Evolutionary conservation across 805 yeast genomes (phyloP).

Genomic region (Brettanomyces anomalus): DNA sequence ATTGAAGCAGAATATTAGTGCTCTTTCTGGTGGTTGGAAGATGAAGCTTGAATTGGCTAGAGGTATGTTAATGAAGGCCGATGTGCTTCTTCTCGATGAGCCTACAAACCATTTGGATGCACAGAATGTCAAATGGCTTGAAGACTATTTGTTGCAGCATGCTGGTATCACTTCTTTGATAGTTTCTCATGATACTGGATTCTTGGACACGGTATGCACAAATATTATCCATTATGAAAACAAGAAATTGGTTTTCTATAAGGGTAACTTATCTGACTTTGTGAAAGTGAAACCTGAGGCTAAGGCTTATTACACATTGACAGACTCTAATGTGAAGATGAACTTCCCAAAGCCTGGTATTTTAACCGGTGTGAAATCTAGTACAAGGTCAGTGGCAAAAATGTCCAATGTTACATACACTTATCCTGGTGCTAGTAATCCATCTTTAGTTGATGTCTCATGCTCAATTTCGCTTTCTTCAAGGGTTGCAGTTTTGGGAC

Average conservation of each 20-base stretch:
- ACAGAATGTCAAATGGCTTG: slow-evolving; percentile 85
- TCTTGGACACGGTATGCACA: slow-evolving; percentile 91
- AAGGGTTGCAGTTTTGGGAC: slow-evolving; percentile 93
- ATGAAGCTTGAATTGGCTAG: slow-evolving; percentile 98
- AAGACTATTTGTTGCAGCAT: slow-evolving; percentile 76
- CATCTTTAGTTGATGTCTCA: slow-evolving; percentile 70
- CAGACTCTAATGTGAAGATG: slow-evolving; percentile 91
- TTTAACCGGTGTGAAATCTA: slow-evolving; percentile 92
- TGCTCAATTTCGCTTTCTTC: slow-evolving; percentile 93
- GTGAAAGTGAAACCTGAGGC: slow-evolving; percentile 94
- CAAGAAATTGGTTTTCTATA: slow-evolving; percentile 89
- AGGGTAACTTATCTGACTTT: slow-evolving; percentile 89
- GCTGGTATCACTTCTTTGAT: slow-evolving; percentile 87
- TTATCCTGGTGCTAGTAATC: slow-evolving; percentile 84
- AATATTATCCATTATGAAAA: slow-evolving; percentile 95
- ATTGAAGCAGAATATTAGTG: slow-evolving; percentile 84
- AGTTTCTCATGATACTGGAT: slow-evolving; percentile 97
- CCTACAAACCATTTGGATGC: slow-evolving; percentile 99
- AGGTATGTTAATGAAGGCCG: slow-evolving; percentile 97
- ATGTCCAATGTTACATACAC: slow-evolving; percentile 77
- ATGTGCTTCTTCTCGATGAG: slow-evolving; percentile 88
- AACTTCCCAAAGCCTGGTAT: slow-evolving; percentile 98
- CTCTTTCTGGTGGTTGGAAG: slow-evolving; percentile 98
- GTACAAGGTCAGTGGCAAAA: slow-evolving; percentile 72
- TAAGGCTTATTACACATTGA: slow-evolving; percentile 86